Percentiles rank a stretch among this genome's conserved stretches.
Evolutionary conservation across 2,329 filamentous ascomycete species (phyloP).

Genomic region (Fusarium sp.): DNA sequence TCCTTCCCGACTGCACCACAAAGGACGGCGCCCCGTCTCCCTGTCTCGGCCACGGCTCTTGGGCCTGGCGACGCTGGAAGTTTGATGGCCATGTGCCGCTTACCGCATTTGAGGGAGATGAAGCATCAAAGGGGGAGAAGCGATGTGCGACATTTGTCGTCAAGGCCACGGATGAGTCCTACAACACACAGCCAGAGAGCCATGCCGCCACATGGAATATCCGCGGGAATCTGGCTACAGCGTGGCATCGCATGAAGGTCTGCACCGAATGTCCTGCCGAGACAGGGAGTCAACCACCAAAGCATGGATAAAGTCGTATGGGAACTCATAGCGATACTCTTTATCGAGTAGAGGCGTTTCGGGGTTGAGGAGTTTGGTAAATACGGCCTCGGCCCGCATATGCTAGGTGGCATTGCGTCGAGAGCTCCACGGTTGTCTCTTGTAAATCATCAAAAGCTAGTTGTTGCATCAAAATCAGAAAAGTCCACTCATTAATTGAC

Average conservation of each 20-base stretch:
- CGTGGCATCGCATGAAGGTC: slow-evolving; percentile 70
- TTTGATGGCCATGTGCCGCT: slow-evolving; percentile 62
- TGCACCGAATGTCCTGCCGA: slow-evolving; percentile 48
- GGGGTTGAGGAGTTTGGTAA: background rate
- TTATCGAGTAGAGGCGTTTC: slow-evolving; percentile 5
- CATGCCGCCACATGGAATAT: slow-evolving; percentile 72
- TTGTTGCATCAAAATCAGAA: background rate
- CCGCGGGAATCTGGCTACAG: slow-evolving; percentile 74
- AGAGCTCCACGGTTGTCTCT: background rate
- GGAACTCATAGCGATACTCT: background rate
- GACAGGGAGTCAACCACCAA: background rate
- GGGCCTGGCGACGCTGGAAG: slow-evolving; percentile 76
- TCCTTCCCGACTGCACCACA: slow-evolving; percentile 62
- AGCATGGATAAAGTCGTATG: background rate
- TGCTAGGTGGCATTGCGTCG: background rate
- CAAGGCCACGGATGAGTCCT: slow-evolving; percentile 74
- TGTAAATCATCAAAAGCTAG: background rate
- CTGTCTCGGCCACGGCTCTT: slow-evolving; percentile 61
- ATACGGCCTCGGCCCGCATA: background rate
- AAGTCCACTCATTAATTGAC: background rate
- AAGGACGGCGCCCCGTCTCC: slow-evolving; percentile 43
- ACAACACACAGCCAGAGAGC: slow-evolving; percentile 74
- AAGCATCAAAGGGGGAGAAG: slow-evolving; percentile 21
- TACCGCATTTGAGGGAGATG: slow-evolving; percentile 38
- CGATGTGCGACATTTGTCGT: slow-evolving; percentile 67